Conservation (phyloP, 306 rosid genomes). For the Cajanus cajan region DNA sequence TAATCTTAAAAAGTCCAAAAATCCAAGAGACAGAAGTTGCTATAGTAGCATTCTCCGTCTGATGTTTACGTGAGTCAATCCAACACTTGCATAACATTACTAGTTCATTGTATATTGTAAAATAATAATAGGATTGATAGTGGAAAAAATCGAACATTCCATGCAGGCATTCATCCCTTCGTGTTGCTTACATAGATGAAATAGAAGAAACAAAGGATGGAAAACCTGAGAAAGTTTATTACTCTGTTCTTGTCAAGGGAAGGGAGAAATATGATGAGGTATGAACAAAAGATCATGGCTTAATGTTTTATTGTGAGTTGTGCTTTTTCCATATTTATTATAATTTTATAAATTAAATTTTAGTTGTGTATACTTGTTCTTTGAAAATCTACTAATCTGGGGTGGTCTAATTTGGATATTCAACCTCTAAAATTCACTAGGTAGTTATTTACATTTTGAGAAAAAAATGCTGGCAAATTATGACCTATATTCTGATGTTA, state of each 20-base stretch:
- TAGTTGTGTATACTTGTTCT: no score
- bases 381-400: no score
- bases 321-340: no score
- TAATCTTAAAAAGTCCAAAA: slow-evolving; percentile 63
- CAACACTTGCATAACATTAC: slow-evolving; percentile 10
- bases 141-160: slow-evolving; percentile 5
- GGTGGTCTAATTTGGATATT: no score
- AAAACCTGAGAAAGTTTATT: slow-evolving; percentile 48
- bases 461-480: no score
- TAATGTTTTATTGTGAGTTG: neutral
- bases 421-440: no score
- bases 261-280: slow-evolving; percentile 87
- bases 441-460: no score
- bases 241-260: slow-evolving; percentile 92
- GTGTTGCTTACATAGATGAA: slow-evolving; percentile 91
- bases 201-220: slow-evolving; percentile 51
- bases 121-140: slow-evolving; percentile 24
- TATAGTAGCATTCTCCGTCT: slow-evolving; percentile 64
- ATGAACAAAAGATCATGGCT: slow-evolving; percentile 23
- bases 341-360: no score
- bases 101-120: slow-evolving; percentile 6
- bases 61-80: slow-evolving; percentile 67
- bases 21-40: slow-evolving; percentile 48
- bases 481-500: no score
- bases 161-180: slow-evolving; percentile 71